A percentile compares a stretch with the other conserved stretches of the same genome.
These are phyloP conservation scores for Daldinia concentrica DNA, from an alignment of 495 filamentous ascomycete species.

Conservation along the genomic window DNA sequence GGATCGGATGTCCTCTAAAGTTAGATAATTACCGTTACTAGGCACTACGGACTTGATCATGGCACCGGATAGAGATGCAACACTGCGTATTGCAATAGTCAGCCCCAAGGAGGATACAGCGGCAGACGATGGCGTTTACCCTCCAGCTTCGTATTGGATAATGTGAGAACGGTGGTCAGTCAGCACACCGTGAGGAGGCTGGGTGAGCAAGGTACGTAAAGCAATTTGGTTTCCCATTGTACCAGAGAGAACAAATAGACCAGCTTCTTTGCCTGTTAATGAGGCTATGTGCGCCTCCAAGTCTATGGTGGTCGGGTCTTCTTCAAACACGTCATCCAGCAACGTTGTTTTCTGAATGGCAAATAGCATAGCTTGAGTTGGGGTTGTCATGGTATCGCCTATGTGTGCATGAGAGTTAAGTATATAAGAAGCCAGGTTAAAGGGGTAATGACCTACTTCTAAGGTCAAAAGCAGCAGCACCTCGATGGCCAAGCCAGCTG, in stretches of 20 bases:
- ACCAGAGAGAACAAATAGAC: conserved; percentile 82
- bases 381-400: conserved; percentile 88
- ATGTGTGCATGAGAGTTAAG: conserved; percentile 8
- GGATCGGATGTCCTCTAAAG: conserved; percentile 73
- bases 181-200: conserved; percentile 76
- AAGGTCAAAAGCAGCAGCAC: conserved; percentile 54
- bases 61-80: conserved; percentile 66
- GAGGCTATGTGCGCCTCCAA: conserved; percentile 75
- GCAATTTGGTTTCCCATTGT: conserved; percentile 91
- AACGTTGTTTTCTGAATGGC: conserved; percentile 67
- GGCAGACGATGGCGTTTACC: conserved; percentile 44
- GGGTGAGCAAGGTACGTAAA: conserved; percentile 70
- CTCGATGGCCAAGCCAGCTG: conserved; percentile 54
- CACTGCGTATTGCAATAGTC: conserved; percentile 41
- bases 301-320: conserved; percentile 79
- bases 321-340: conserved; percentile 84
- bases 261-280: conserved; percentile 76
- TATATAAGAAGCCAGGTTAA: conserved; percentile 3
- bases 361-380: conserved; percentile 80
- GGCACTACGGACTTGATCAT: conserved; percentile 64
- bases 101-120: conserved; percentile 1
- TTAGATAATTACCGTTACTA: conserved; percentile 72
- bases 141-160: conserved; percentile 76
- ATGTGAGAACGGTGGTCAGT: conserved; percentile 75
- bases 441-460: conserved; percentile 49